These are phyloP conservation scores for Zalaria obscura DNA, from an alignment of 2,329 filamentous ascomycete genomes.

Conservation along the genomic window DNA sequence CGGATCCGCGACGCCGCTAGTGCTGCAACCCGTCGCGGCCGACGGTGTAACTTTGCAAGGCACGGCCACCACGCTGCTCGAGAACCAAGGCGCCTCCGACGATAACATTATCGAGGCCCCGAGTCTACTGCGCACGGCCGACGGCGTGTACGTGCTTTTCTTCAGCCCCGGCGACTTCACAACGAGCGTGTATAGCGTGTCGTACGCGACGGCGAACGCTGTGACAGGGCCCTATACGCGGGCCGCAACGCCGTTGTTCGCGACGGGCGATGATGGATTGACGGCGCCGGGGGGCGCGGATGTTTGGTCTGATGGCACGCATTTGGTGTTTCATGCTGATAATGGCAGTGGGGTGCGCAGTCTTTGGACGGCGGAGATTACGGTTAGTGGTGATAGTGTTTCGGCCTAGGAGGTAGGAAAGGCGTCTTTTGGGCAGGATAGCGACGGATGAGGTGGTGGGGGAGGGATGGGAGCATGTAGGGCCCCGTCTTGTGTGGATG, in stretches of 20 bases:
- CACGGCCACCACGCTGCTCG: constrained; percentile 12
- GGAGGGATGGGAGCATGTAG: no score
- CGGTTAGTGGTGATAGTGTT: background rate
- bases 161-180: constrained; percentile 14
- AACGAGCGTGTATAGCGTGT: constrained; percentile 12
- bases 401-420: background rate
- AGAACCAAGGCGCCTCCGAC: constrained; percentile 15
- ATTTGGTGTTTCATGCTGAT: constrained; percentile 20
- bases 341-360: constrained; percentile 6
- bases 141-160: constrained; percentile 14
- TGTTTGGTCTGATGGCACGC: constrained; percentile 13
- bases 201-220: constrained; percentile 12
- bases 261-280: constrained; percentile 13
- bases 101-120: constrained; percentile 20
- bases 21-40: constrained; percentile 15
- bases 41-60: constrained; percentile 17
- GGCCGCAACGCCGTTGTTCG: constrained; percentile 10
- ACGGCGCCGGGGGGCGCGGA: constrained; percentile 17
- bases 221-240: constrained; percentile 13
- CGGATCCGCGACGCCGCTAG: constrained; percentile 15
- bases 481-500: no score
- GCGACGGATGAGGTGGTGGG: no score
- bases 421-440: no score
- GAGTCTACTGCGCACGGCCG: constrained; percentile 11
- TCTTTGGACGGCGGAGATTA: constrained; percentile 7